phyloP scores from a whole-genome alignment of 352 stramenopile species.

The Globisporangium middletonii region DNA sequence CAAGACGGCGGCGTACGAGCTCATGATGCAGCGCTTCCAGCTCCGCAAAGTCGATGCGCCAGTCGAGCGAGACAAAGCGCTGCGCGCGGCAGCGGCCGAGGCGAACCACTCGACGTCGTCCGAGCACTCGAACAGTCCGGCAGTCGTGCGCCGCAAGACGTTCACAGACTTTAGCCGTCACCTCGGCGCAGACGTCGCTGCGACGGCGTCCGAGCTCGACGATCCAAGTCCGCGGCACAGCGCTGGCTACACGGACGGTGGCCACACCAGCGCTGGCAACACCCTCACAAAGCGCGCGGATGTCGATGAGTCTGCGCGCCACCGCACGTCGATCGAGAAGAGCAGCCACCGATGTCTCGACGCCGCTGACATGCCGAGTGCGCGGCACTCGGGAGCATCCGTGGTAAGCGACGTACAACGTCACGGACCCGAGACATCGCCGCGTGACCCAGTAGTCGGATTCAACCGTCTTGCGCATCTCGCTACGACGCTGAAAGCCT shows the following conservation, averaged over 20 bases:
- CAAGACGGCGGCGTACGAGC: constrained; percentile 4
- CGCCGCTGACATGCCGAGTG: too few species aligned
- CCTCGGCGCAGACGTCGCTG: neutral
- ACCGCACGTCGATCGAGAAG: neutral
- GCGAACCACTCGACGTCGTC: neutral
- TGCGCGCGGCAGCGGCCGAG: neutral
- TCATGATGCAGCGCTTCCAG: constrained; percentile 14
- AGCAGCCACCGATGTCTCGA: neutral
- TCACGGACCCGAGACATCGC: too few species aligned
- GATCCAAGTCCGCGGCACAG: too few species aligned
- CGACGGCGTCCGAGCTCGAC: neutral
- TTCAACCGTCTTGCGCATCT: neutral
- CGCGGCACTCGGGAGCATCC: too few species aligned
- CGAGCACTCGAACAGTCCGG: neutral
- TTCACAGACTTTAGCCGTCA: constrained; percentile 1
- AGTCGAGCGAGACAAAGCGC: neutral
- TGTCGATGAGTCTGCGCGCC: neutral
- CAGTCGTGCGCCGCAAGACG: neutral
- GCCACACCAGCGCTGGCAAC: neutral
- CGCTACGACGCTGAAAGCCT: neutral
- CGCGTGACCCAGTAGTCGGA: too few species aligned
- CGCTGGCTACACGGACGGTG: neutral
- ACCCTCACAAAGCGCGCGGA: neutral
- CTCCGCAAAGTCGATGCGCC: constrained; percentile 5
- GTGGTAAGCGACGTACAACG: too few species aligned